These are phyloP conservation scores for Phallus indusiatus DNA, from an alignment of 768 basidiomycete genomes.

Conservation along the genomic window DNA sequence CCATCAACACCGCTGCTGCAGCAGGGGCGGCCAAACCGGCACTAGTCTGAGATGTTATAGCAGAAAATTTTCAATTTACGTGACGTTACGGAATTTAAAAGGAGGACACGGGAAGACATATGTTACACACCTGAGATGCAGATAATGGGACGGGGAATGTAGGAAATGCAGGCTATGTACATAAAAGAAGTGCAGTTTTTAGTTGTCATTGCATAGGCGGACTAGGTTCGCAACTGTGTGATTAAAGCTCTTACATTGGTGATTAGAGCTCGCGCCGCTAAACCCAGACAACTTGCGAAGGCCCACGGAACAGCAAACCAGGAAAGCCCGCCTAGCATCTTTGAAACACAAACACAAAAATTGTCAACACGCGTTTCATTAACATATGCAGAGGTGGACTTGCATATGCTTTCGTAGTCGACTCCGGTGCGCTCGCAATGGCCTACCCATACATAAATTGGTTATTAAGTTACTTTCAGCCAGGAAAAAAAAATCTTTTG, in stretches of 20 bases:
- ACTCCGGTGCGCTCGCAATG: constrained; percentile 40
- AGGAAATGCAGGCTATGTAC: constrained; percentile 38
- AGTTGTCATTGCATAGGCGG: neutral
- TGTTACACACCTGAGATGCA: constrained; percentile 13
- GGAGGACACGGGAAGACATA: neutral
- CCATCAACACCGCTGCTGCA: constrained; percentile 37
- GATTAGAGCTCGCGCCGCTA: constrained; percentile 30
- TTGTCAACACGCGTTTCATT: neutral
- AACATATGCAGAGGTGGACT: constrained; percentile 9
- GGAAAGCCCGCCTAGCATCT: constrained; percentile 49
- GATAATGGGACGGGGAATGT: constrained; percentile 39
- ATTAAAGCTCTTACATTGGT: constrained; percentile 18
- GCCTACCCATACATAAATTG: constrained; percentile 26
- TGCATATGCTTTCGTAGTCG: constrained; percentile 44
- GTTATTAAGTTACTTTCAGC: constrained; percentile 8
- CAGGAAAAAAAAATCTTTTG: constrained; percentile 6
- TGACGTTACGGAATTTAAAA: neutral
- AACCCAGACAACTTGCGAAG: constrained; percentile 38
- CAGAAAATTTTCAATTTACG: no score
- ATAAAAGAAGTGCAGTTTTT: neutral
- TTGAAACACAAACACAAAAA: constrained; percentile 4
- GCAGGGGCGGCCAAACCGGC: constrained; percentile 39
- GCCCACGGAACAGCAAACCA: constrained; percentile 50
- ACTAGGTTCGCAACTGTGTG: neutral
- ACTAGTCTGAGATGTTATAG: constrained; percentile 22